phyloP scores from a whole-genome alignment of 257 asterid genomes.

The Anisodus tanguticus region DNA sequence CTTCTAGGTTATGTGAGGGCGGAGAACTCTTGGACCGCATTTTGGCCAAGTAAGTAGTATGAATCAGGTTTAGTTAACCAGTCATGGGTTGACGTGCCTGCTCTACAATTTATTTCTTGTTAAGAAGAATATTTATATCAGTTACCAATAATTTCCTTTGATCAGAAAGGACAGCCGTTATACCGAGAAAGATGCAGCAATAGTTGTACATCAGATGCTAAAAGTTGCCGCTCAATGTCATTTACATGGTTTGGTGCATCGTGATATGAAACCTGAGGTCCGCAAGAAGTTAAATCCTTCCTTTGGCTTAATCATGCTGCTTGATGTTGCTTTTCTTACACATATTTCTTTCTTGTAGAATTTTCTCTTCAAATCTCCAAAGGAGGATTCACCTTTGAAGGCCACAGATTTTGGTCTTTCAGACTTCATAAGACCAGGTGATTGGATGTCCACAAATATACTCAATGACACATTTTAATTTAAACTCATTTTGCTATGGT shows the following conservation, averaged over 20 bases:
- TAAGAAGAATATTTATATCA: neutral
- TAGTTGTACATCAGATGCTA: slow-evolving; percentile 80
- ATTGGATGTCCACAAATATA: slow-evolving; percentile 21
- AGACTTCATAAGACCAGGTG: slow-evolving; percentile 82
- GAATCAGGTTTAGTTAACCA: slow-evolving; percentile 15
- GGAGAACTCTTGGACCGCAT: slow-evolving; percentile 90
- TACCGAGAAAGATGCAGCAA: slow-evolving; percentile 88
- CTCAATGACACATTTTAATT: neutral
- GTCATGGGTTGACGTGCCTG: slow-evolving; percentile 18
- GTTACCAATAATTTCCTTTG: slow-evolving; percentile 28
- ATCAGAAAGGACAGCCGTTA: slow-evolving; percentile 84
- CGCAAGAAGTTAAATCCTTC: slow-evolving; percentile 22
- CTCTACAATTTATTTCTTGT: slow-evolving; percentile 18
- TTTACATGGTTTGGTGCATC: slow-evolving; percentile 86
- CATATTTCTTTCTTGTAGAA: slow-evolving; percentile 51
- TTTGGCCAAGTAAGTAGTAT: slow-evolving; percentile 63
- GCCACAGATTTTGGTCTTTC: slow-evolving; percentile 89
- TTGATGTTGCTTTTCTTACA: slow-evolving; percentile 33
- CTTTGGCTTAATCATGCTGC: slow-evolving; percentile 33
- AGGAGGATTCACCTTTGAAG: slow-evolving; percentile 64
- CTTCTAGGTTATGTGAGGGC: slow-evolving; percentile 76
- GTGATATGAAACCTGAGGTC: slow-evolving; percentile 95
- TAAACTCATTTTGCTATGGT: neutral
- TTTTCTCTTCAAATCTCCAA: slow-evolving; percentile 62
- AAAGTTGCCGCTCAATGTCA: slow-evolving; percentile 96